phyloP scores from a whole-genome alignment of 768 basidiomycete species.

The Lentinula boryana region DNA sequence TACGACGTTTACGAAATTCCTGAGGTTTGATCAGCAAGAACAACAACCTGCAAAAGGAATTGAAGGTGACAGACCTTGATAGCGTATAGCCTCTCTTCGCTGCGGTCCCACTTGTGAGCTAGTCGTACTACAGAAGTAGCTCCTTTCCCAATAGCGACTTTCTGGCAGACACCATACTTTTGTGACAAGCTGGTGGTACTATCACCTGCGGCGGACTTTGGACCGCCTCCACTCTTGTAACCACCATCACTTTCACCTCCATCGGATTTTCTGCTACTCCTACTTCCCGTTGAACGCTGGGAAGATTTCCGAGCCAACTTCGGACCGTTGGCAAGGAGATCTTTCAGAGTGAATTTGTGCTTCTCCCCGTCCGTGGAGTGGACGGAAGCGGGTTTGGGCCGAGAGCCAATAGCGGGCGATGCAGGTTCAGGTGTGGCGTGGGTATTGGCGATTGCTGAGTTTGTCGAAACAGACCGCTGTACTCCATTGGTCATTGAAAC shows the following conservation, averaged over 20 bases:
- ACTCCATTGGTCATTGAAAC: not conserved
- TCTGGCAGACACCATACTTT: conserved; percentile 97
- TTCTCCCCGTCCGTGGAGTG: conserved; percentile 50
- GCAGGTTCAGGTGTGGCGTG: conserved; percentile 1
- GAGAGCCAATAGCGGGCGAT: conserved; percentile 1
- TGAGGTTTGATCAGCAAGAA: conserved; percentile 22
- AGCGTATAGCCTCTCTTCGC: conserved; percentile 94
- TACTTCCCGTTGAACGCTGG: conserved; percentile 50
- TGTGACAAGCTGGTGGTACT: conserved; percentile 58
- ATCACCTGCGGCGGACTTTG: conserved; percentile 41
- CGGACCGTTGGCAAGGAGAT: conserved; percentile 67
- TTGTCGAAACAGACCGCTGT: not conserved
- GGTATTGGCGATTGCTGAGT: not conserved
- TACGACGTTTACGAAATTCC: conserved; percentile 98
- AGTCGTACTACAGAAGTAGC: conserved; percentile 96
- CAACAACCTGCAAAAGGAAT: not conserved
- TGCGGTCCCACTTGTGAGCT: conserved; percentile 98
- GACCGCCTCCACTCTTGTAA: conserved; percentile 4
- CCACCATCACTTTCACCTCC: conserved; percentile 9
- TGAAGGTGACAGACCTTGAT: conserved; percentile 70
- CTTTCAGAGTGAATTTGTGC: conserved; percentile 79
- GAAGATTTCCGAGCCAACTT: conserved; percentile 72
- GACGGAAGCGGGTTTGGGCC: conserved; percentile 36
- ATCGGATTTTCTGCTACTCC: conserved; percentile 7
- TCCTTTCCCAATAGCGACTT: conserved; percentile 94